phyloP scores from a whole-genome alignment of 179 eudicot genomes.

The Beta corolliflora region DNA sequence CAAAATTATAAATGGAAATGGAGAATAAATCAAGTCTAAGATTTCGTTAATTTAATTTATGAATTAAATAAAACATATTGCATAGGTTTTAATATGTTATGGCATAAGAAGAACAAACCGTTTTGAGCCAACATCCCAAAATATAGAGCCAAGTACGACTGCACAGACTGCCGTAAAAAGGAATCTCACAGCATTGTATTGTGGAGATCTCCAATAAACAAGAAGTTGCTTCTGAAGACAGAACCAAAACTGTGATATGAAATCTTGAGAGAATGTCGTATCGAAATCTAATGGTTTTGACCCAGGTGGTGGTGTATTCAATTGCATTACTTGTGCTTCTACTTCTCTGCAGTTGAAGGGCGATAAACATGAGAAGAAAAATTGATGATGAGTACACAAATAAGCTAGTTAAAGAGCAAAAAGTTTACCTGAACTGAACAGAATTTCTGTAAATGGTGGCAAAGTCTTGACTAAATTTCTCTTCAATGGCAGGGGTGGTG shows the following conservation, averaged over 20 bases:
- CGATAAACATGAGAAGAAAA: slow-evolving; percentile 5
- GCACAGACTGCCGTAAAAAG: slow-evolving; percentile 64
- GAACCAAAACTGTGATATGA: slow-evolving; percentile 52
- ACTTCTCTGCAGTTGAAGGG: slow-evolving; percentile 47
- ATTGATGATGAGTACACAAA: background rate
- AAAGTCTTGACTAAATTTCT: slow-evolving; percentile 66
- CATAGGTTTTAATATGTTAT: background rate
- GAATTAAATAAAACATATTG: background rate
- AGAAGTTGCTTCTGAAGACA: slow-evolving; percentile 81
- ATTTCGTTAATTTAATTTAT: no score
- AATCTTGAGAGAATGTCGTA: slow-evolving; percentile 56
- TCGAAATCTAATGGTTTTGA: slow-evolving; percentile 59
- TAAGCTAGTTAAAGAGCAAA: slow-evolving; percentile 1
- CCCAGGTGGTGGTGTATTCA: slow-evolving; percentile 59
- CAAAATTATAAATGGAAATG: no score
- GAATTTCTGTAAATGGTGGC: slow-evolving; percentile 69
- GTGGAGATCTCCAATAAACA: slow-evolving; percentile 91
- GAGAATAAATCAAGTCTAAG: no score
- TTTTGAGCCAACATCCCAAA: slow-evolving; percentile 79
- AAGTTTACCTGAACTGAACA: slow-evolving; percentile 61
- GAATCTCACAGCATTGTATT: slow-evolving; percentile 82
- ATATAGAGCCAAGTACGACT: slow-evolving; percentile 67
- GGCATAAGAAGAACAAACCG: slow-evolving; percentile 46
- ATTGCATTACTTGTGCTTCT: slow-evolving; percentile 58
- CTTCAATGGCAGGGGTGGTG: slow-evolving; percentile 78